These are phyloP conservation scores for Picea abies DNA, from an alignment of 83 land plant species.

Conservation along the genomic window DNA sequence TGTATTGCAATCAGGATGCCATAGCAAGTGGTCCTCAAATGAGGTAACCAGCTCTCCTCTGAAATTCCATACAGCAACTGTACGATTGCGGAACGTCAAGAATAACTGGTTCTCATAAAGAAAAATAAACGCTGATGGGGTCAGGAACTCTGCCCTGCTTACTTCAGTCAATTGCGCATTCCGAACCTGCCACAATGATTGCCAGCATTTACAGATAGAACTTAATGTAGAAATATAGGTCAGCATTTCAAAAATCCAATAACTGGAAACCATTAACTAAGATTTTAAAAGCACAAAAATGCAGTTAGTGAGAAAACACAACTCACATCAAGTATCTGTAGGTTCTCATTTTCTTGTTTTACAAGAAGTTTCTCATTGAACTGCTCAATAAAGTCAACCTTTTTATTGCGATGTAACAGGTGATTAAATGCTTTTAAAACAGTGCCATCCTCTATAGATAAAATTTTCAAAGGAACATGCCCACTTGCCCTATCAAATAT, in stretches of 20 bases:
- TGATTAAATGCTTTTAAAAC: conserved; percentile 92
- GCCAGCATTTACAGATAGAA: not conserved
- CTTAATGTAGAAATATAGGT: too few species aligned
- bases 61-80: conserved; percentile 96
- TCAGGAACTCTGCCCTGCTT: conserved; percentile 92
- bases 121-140: conserved; percentile 95
- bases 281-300: not conserved
- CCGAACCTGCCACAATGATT: conserved; percentile 54
- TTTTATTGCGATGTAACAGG: conserved; percentile 89
- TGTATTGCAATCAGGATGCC: conserved; percentile 90
- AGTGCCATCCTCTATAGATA: conserved; percentile 94
- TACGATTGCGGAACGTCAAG: conserved; percentile 86
- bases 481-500: conserved; percentile 74
- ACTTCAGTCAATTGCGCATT: conserved; percentile 82
- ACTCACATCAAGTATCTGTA: conserved; percentile 95
- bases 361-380: conserved; percentile 98
- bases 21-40: conserved; percentile 91
- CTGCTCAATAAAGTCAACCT: conserved; percentile 96
- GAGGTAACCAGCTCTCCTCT: conserved; percentile 94
- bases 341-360: conserved; percentile 97
- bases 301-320: too few species aligned
- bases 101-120: conserved; percentile 90
- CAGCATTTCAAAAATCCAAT: not conserved
- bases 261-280: not conserved
- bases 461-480: conserved; percentile 91